A percentile compares a stretch with the other conserved stretches of the same genome.
These are phyloP conservation scores for Xerocomellus chrysenteron DNA, from an alignment of 768 basidiomycete species.

Conservation along the genomic window DNA sequence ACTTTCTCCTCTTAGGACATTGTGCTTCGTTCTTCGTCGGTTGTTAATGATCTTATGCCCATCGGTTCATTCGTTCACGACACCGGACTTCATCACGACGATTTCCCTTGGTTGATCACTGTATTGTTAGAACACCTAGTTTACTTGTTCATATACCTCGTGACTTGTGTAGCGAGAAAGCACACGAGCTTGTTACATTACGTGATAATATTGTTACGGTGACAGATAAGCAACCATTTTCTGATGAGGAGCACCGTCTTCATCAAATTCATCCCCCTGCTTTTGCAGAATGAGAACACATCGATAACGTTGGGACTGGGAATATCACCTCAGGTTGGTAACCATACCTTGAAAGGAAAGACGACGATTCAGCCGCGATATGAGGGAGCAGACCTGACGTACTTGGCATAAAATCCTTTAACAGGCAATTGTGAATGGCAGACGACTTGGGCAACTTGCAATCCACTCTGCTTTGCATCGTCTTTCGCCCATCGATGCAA, in stretches of 20 bases:
- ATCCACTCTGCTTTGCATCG: conserved; percentile 32
- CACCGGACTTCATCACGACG: conserved; percentile 32
- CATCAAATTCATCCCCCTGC: conserved; percentile 74
- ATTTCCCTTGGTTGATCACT: conserved; percentile 34
- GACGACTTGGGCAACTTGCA: conserved; percentile 44
- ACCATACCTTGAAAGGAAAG: conserved; percentile 53
- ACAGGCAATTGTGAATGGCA: conserved; percentile 70
- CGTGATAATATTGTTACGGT: conserved; percentile 32
- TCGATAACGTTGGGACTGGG: conserved; percentile 19
- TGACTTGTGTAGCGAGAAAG: conserved; percentile 16
- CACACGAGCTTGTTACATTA: conserved; percentile 25
- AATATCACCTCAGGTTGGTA: conserved; percentile 62
- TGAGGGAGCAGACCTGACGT: conserved; percentile 19
- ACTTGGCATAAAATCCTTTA: conserved; percentile 78
- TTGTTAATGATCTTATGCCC: conserved; percentile 33
- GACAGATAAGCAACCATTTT: conserved; percentile 67
- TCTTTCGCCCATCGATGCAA: conserved; percentile 59
- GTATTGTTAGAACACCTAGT: conserved; percentile 42
- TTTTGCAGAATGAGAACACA: conserved; percentile 23
- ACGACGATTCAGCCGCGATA: conserved; percentile 6
- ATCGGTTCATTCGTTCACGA: conserved; percentile 26
- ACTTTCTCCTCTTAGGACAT: conserved; percentile 17
- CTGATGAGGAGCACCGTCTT: conserved; percentile 85
- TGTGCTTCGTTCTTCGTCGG: conserved; percentile 22
- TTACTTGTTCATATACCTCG: conserved; percentile 35